A percentile compares a stretch with the other conserved stretches of the same genome.
Conservation (phyloP, 2,329 filamentous ascomycete species). For the Aspergillus terreus region DNA sequence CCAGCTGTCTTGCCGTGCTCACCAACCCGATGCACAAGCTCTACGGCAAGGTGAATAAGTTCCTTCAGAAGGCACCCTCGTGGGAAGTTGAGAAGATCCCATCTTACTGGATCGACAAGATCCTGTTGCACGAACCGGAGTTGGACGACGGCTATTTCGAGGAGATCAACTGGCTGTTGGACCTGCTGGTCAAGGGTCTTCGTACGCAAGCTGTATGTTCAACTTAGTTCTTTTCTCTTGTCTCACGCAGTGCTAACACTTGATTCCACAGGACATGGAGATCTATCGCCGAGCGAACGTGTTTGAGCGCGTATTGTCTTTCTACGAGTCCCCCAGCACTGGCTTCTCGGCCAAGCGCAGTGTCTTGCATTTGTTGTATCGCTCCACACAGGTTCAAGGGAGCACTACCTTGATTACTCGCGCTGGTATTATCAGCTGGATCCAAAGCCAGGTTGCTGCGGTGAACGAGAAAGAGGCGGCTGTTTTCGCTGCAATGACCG, state of each 20-base stretch:
- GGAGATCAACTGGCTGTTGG: conserved; percentile 71
- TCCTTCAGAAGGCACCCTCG: conserved; percentile 70
- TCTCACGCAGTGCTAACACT: conserved; percentile 8
- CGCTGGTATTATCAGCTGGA: conserved; percentile 71
- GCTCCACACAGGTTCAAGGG: conserved; percentile 65
- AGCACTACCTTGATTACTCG: conserved; percentile 78
- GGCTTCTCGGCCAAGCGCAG: conserved; percentile 58
- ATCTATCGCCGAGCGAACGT: conserved; percentile 56
- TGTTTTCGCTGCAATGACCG: conserved; percentile 54
- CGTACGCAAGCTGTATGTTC: conserved; percentile 50
- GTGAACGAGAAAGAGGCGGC: conserved; percentile 42
- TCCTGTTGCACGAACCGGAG: conserved; percentile 70
- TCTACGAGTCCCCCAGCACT: conserved; percentile 66
- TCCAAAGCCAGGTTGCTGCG: conserved; percentile 57
- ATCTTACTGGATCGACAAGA: conserved; percentile 61
- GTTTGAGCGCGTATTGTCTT: conserved; percentile 70
- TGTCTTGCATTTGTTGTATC: conserved; percentile 60
- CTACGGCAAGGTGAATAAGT: conserved; percentile 82
- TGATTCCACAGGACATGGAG: conserved; percentile 40
- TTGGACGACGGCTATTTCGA: conserved; percentile 69
- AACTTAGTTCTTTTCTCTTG: not conserved
- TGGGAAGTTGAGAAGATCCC: conserved; percentile 63
- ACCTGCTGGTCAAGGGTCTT: conserved; percentile 65
- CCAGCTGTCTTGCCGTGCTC: conserved; percentile 65
- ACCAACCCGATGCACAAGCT: conserved; percentile 74